Conservation (phyloP, 164 flowering plant genomes). For the Warburgia ugandensis region DNA sequence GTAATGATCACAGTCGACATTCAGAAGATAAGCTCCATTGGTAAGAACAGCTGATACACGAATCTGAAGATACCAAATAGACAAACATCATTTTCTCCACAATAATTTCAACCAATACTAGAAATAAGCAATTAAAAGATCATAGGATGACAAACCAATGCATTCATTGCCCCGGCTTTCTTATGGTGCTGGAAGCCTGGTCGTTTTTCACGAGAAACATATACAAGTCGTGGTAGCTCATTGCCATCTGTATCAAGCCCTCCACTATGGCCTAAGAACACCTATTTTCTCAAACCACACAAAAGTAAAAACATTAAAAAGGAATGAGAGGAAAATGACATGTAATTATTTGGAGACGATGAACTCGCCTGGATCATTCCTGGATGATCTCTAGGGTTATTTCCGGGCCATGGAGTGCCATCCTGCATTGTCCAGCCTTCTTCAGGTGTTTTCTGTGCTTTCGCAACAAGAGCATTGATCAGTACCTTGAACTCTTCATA, state of each 20-base stretch:
- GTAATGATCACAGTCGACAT: constrained; percentile 99
- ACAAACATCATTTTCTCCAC: neutral
- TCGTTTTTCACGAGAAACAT: constrained; percentile 98
- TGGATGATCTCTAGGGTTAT: constrained; percentile 94
- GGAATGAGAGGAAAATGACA: neutral
- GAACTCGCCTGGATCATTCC: constrained; percentile 93
- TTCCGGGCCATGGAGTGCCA: constrained; percentile 95
- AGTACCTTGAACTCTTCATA: constrained; percentile 94
- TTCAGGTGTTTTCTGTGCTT: constrained; percentile 89
- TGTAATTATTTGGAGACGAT: neutral
- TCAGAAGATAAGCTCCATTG: constrained; percentile 92
- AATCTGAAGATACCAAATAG: constrained; percentile 42
- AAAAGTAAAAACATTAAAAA: too few species aligned
- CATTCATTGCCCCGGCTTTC: constrained; percentile 99
- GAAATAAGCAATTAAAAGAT: neutral
- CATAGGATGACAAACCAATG: constrained; percentile 53
- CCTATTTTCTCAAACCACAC: constrained; percentile 41
- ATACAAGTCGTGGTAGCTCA: constrained; percentile 91
- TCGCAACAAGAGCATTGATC: constrained; percentile 87
- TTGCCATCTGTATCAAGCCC: constrained; percentile 95
- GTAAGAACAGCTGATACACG: constrained; percentile 97
- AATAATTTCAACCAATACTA: neutral
- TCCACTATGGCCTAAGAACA: constrained; percentile 94
- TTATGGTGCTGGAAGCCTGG: constrained; percentile 99
- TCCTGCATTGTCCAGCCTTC: constrained; percentile 99